Percentiles rank a stretch among this genome's conserved stretches.
Evolutionary conservation across 306 rosid species (phyloP).

Genomic region (Hippophae rhamnoides): DNA sequence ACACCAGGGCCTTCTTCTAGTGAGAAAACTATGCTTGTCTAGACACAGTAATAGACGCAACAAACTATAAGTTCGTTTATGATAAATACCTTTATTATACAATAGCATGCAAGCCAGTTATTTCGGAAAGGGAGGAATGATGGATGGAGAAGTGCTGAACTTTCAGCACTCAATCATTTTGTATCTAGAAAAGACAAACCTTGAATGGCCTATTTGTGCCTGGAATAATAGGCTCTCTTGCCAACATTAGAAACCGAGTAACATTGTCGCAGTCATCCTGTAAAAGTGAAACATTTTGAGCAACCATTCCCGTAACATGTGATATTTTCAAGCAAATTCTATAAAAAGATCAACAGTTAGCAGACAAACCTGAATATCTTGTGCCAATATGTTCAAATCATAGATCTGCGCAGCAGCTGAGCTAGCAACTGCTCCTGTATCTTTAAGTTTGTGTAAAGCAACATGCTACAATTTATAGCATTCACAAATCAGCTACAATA

Average conservation of each 20-base stretch:
- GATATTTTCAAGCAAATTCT: not conserved
- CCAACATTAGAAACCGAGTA: constrained; percentile 84
- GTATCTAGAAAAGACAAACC: constrained; percentile 32
- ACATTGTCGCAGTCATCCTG: constrained; percentile 89
- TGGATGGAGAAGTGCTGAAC: not conserved
- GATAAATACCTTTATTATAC: not conserved
- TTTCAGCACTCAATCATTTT: constrained; percentile 1
- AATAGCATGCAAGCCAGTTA: not conserved
- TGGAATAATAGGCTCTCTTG: constrained; percentile 94
- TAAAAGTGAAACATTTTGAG: constrained; percentile 21
- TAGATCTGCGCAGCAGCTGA: constrained; percentile 71
- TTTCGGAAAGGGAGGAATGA: not conserved
- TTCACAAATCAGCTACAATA: constrained; percentile 20
- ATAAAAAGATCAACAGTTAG: constrained; percentile 11
- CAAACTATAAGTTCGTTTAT: not conserved
- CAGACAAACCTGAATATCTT: constrained; percentile 75
- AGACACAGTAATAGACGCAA: constrained; percentile 20
- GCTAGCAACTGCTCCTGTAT: constrained; percentile 93
- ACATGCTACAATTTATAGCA: constrained; percentile 49
- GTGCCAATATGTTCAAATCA: constrained; percentile 68
- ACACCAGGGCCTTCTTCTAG: constrained; percentile 95
- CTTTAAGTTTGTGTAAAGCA: constrained; percentile 52
- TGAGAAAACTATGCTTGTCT: constrained; percentile 96
- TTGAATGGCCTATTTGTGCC: constrained; percentile 83
- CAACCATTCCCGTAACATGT: constrained; percentile 10